Conservation (phyloP, 345 rosid species). For the Euphorbia tirucalli region DNA sequence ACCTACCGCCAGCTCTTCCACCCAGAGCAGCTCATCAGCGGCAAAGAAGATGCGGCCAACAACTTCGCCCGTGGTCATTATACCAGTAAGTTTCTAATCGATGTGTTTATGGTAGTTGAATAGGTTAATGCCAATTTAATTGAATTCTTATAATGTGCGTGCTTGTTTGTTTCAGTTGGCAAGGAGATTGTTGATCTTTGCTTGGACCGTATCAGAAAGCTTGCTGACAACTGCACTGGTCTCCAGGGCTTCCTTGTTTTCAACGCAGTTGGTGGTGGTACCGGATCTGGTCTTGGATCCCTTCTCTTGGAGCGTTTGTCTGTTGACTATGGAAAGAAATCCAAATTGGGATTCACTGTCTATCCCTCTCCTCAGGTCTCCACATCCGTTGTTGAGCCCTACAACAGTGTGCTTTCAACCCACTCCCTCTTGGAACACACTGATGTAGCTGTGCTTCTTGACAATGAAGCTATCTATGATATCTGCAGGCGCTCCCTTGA, state of each 20-base stretch:
- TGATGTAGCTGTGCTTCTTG: conserved; percentile 31
- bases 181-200: conserved; percentile 31
- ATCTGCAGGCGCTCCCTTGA: conserved; percentile 34
- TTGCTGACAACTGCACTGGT: conserved; percentile 31
- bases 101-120: neutral
- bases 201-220: conserved; percentile 30
- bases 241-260: conserved; percentile 33
- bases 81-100: conserved; percentile 15
- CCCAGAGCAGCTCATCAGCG: conserved; percentile 32
- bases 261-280: conserved; percentile 33
- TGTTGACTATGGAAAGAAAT: conserved; percentile 32
- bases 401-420: conserved; percentile 32
- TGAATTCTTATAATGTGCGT: neutral
- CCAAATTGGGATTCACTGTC: conserved; percentile 32
- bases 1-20: conserved; percentile 31
- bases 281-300: conserved; percentile 32
- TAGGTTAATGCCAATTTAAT: neutral
- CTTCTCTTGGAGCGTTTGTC: conserved; percentile 31
- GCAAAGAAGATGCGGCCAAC: conserved; percentile 36
- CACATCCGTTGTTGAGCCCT: conserved; percentile 32
- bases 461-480: conserved; percentile 31
- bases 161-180: conserved; percentile 18
- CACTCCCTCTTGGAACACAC: conserved; percentile 32
- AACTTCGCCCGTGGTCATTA: conserved; percentile 33
- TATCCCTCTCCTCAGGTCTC: conserved; percentile 33